phyloP scores from a whole-genome alignment of 2,329 filamentous ascomycete genomes.

The Aspergillus uvarum region DNA sequence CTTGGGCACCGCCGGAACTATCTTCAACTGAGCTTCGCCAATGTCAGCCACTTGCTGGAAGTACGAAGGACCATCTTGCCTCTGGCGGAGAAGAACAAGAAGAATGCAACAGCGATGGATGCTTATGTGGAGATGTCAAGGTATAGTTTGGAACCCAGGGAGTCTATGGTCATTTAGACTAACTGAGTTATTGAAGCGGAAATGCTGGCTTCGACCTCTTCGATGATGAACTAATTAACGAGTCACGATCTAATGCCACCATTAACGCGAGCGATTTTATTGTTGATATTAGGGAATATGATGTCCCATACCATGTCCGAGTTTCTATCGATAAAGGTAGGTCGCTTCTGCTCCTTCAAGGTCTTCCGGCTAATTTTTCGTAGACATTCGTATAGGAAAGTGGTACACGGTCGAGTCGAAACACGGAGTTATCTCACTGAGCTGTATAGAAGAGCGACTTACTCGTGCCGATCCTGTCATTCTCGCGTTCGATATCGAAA shows the following conservation, averaged over 20 bases:
- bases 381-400: slow-evolving; percentile 91
- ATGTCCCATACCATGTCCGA: slow-evolving; percentile 98
- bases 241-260: slow-evolving; percentile 74
- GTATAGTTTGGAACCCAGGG: slow-evolving; percentile 45
- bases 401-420: slow-evolving; percentile 97
- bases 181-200: slow-evolving; percentile 51
- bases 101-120: slow-evolving; percentile 95
- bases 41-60: slow-evolving; percentile 81
- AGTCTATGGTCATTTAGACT: slow-evolving; percentile 12
- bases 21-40: slow-evolving; percentile 80
- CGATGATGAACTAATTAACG: slow-evolving; percentile 82
- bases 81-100: slow-evolving; percentile 93
- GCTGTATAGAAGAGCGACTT: slow-evolving; percentile 80
- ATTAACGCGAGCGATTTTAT: slow-evolving; percentile 94
- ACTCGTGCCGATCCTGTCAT: slow-evolving; percentile 94
- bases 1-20: slow-evolving; percentile 88
- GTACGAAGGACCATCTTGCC: slow-evolving; percentile 82
- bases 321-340: slow-evolving; percentile 91
- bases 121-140: slow-evolving; percentile 94
- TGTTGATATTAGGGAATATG: slow-evolving; percentile 97
- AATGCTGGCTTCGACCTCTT: slow-evolving; percentile 91
- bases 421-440: slow-evolving; percentile 81
- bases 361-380: slow-evolving; percentile 23
- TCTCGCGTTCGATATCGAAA: slow-evolving; percentile 99
- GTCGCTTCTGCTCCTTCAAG: neutral